Evolutionary conservation across 495 filamentous ascomycete species (phyloP).

Genomic region (Eremomyces bilateralis): DNA sequence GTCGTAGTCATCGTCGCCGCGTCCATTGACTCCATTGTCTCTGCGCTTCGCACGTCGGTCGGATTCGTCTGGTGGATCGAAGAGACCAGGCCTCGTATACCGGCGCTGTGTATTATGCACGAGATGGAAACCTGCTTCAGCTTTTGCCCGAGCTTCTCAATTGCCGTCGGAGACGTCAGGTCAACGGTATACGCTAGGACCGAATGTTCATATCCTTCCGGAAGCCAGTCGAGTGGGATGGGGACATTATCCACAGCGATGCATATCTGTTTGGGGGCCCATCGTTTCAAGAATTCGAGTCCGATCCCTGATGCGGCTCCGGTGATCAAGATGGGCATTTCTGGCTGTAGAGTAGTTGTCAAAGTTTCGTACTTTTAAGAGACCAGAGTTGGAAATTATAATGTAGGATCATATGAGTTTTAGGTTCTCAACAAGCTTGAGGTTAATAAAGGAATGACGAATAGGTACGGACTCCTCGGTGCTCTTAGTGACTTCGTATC

Average conservation of each 20-base stretch:
- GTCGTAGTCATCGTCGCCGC: constrained; percentile 11
- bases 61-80: constrained; percentile 5
- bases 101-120: constrained; percentile 18
- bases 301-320: constrained; percentile 14
- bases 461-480: no score
- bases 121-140: constrained; percentile 11
- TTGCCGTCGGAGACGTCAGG: constrained; percentile 3
- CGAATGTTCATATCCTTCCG: neutral
- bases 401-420: no score
- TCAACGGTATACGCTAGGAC: no score
- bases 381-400: no score
- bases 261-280: neutral
- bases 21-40: constrained; percentile 17
- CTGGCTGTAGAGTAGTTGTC: no score
- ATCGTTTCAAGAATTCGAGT: constrained; percentile 10
- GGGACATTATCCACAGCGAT: constrained; percentile 7
- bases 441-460: no score
- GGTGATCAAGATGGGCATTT: constrained; percentile 15
- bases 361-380: no score
- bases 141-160: constrained; percentile 4
- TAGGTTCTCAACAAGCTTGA: no score
- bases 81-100: constrained; percentile 19
- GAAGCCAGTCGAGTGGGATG: neutral
- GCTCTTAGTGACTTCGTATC: no score
- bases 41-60: constrained; percentile 13